Conservation (phyloP, 768 basidiomycete genomes). For the Lentinula sp. region DNA sequence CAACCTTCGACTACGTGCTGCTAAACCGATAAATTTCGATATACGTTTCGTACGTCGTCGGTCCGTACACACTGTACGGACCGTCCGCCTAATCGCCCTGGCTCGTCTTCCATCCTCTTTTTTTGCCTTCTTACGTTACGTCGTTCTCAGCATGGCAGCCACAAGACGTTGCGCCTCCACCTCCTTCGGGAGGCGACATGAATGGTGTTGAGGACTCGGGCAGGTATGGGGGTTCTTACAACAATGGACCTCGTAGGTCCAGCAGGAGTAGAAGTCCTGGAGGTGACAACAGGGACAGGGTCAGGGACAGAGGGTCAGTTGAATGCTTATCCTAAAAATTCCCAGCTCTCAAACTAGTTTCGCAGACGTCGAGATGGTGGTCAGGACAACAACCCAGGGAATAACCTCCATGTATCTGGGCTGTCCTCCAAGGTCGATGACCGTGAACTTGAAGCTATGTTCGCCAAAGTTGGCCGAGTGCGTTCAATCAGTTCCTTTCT, state of each 20-base stretch:
- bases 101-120: background rate
- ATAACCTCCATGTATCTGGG: slow-evolving; percentile 59
- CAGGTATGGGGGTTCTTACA: slow-evolving; percentile 28
- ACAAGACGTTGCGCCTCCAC: slow-evolving; percentile 69
- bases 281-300: background rate
- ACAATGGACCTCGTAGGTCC: slow-evolving; percentile 40
- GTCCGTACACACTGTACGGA: slow-evolving; percentile 14
- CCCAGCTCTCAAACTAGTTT: slow-evolving; percentile 15
- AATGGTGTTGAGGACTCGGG: slow-evolving; percentile 37
- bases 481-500: slow-evolving; percentile 18
- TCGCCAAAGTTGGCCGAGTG: slow-evolving; percentile 84
- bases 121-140: slow-evolving; percentile 26
- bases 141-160: slow-evolving; percentile 71
- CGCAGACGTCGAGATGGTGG: slow-evolving; percentile 38
- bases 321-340: slow-evolving; percentile 9
- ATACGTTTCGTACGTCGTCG: slow-evolving; percentile 20
- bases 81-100: background rate
- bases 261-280: slow-evolving; percentile 77
- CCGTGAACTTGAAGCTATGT: slow-evolving; percentile 82
- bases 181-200: slow-evolving; percentile 60
- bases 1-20: background rate
- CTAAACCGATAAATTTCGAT: background rate
- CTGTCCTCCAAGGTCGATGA: slow-evolving; percentile 61
- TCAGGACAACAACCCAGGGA: slow-evolving; percentile 48
- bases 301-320: slow-evolving; percentile 48